phyloP scores from a whole-genome alignment of 352 stramenopile species.

The Phytophthora rubi region DNA sequence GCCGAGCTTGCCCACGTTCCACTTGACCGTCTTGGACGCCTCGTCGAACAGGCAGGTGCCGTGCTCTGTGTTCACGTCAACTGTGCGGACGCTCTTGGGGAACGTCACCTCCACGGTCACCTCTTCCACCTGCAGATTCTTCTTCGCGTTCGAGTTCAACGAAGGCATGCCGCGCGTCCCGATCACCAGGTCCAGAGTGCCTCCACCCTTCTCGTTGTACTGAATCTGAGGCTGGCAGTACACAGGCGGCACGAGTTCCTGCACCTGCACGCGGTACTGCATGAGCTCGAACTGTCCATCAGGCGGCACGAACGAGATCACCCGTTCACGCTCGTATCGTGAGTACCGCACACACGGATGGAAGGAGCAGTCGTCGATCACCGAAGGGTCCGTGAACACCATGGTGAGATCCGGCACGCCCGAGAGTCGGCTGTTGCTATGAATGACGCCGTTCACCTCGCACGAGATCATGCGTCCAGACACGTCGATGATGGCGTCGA shows the following conservation, averaged over 20 bases:
- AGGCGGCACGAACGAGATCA: conserved; percentile 98
- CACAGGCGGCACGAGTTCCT: conserved; percentile 86
- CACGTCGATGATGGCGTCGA: conserved; percentile 96
- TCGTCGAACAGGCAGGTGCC: conserved; percentile 97
- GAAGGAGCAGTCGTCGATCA: conserved; percentile 99
- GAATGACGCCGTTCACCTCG: conserved; percentile 95
- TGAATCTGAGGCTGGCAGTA: conserved; percentile 90
- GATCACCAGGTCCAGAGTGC: conserved; percentile 78
- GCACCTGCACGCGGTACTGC: conserved; percentile 86
- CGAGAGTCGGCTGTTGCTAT: conserved; percentile 95
- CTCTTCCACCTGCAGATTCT: conserved; percentile 87
- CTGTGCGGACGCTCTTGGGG: conserved; percentile 94
- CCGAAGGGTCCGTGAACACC: conserved; percentile 94
- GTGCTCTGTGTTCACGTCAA: conserved; percentile 93
- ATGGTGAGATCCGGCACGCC: conserved; percentile 97
- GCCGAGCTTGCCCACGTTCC: conserved; percentile 95
- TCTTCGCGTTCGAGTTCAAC: conserved; percentile 82
- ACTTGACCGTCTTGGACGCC: conserved; percentile 93
- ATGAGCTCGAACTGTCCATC: conserved; percentile 97
- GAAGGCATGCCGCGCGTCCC: conserved; percentile 79
- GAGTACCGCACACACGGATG: conserved; percentile 98
- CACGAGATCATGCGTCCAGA: conserved; percentile 93
- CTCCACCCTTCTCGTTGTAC: conserved; percentile 78
- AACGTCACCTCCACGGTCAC: conserved; percentile 96
- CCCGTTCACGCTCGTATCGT: conserved; percentile 95